A percentile compares a stretch with the other conserved stretches of the same genome.
Conservation (phyloP, 805 yeast species). For the Millerozyma miso region DNA sequence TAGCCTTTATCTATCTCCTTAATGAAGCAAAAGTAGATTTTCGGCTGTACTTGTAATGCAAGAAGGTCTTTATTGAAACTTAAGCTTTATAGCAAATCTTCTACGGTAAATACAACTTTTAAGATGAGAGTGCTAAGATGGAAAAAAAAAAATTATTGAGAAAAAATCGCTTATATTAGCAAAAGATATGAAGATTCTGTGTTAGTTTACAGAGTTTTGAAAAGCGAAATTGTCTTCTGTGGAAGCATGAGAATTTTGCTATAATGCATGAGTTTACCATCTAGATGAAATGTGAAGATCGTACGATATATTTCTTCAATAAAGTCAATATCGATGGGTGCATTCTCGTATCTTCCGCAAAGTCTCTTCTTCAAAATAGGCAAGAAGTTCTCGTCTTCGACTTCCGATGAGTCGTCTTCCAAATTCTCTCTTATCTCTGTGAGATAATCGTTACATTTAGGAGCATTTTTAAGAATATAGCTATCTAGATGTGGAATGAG, state of each 20-base stretch:
- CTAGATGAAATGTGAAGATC: slow-evolving; percentile 20
- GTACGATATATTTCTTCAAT: slow-evolving; percentile 15
- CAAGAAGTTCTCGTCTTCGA: not conserved
- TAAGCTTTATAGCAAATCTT: not conserved
- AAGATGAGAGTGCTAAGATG: not conserved
- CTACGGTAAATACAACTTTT: not conserved
- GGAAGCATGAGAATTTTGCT: slow-evolving; percentile 9
- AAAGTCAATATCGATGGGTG: slow-evolving; percentile 15
- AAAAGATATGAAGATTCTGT: too few relatives aligned
- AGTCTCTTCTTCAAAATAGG: not conserved
- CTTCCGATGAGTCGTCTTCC: not conserved
- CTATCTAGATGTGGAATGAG: slow-evolving; percentile 29
- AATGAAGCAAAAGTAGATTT: too few relatives aligned
- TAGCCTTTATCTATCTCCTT: too few relatives aligned
- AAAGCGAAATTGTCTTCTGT: not conserved
- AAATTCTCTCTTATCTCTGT: slow-evolving; percentile 3
- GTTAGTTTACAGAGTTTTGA: not conserved
- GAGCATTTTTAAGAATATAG: not conserved
- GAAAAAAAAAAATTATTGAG: not conserved
- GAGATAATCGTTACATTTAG: not conserved
- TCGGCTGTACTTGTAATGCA: too few relatives aligned
- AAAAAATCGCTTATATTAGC: not conserved
- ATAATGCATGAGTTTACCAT: slow-evolving; percentile 23
- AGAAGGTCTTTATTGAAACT: not conserved
- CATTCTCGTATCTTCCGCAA: slow-evolving; percentile 1